These are phyloP conservation scores for Oryza coarctata DNA, from an alignment of 176 grass and related monocot species.

Conservation along the genomic window DNA sequence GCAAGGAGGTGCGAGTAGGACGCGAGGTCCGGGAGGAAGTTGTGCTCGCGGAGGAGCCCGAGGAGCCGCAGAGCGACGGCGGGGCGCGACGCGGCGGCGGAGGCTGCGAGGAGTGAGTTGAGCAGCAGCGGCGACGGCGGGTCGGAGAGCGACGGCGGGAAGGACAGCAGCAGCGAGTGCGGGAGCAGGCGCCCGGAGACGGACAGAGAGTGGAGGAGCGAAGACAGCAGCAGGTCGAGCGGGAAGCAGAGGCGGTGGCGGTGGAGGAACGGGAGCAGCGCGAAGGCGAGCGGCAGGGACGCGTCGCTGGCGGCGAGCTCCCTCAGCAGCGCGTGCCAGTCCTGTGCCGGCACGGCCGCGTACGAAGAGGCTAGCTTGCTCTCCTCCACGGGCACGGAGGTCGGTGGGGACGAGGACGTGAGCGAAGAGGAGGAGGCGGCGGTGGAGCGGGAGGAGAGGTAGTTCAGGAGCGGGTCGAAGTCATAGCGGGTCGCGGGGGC, in stretches of 20 bases:
- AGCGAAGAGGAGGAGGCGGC: background rate
- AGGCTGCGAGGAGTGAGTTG: slow-evolving; percentile 80
- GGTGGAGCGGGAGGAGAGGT: slow-evolving; percentile 40
- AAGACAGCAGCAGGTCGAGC: slow-evolving; percentile 82
- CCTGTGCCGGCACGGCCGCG: slow-evolving; percentile 58
- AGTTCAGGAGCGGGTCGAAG: slow-evolving; percentile 74
- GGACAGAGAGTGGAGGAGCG: slow-evolving; percentile 71
- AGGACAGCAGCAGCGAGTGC: slow-evolving; percentile 64
- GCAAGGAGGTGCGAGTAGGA: slow-evolving; percentile 82
- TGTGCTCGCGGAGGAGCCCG: slow-evolving; percentile 59
- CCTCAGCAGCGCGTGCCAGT: slow-evolving; percentile 72
- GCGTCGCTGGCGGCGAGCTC: slow-evolving; percentile 56
- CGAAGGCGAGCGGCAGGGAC: slow-evolving; percentile 67
- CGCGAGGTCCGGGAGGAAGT: slow-evolving; percentile 77
- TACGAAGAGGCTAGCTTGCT: slow-evolving; percentile 53
- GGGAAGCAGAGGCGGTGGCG: slow-evolving; percentile 93
- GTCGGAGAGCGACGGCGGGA: slow-evolving; percentile 56
- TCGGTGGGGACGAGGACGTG: slow-evolving; percentile 22
- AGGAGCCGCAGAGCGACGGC: slow-evolving; percentile 71
- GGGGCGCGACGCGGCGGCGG: slow-evolving; percentile 68
- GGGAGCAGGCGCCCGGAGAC: slow-evolving; percentile 58
- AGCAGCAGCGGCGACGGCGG: slow-evolving; percentile 82
- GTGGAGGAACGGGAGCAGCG: slow-evolving; percentile 75
- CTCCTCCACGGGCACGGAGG: slow-evolving; percentile 42
- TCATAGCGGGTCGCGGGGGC: slow-evolving; percentile 45